Conservation (phyloP, 257 asterid genomes). For the Ilex asprella region DNA sequence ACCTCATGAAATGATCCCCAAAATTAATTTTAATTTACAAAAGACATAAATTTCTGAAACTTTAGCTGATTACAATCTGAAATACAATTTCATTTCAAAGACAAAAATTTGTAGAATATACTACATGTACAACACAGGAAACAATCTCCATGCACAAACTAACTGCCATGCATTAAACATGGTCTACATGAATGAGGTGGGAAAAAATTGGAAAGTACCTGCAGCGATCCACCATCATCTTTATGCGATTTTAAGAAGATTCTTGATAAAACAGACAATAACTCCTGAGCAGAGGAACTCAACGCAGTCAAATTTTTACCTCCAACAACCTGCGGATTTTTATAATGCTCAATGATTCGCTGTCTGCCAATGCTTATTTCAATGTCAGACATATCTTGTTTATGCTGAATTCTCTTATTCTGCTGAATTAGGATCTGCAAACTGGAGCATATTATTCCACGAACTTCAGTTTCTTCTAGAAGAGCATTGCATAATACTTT, state of each 20-base stretch:
- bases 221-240: slow-evolving; percentile 60
- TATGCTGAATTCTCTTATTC: slow-evolving; percentile 55
- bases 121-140: not conserved
- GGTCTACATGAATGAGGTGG: not conserved
- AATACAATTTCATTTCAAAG: not conserved
- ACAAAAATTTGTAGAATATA: not conserved
- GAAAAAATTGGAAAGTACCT: slow-evolving; percentile 32
- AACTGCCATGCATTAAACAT: too few relatives aligned
- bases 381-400: slow-evolving; percentile 26
- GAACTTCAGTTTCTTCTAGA: slow-evolving; percentile 53
- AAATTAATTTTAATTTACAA: too few relatives aligned
- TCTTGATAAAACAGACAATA: slow-evolving; percentile 50
- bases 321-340: slow-evolving; percentile 37
- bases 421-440: slow-evolving; percentile 82
- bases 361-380: slow-evolving; percentile 43
- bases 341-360: slow-evolving; percentile 49
- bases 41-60: too few relatives aligned
- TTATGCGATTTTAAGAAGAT: slow-evolving; percentile 54
- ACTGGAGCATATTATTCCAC: slow-evolving; percentile 78
- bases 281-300: slow-evolving; percentile 46
- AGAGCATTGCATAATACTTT: slow-evolving; percentile 54
- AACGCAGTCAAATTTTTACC: slow-evolving; percentile 51
- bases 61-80: too few relatives aligned
- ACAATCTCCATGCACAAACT: not conserved
- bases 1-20: too few relatives aligned